phyloP scores from a whole-genome alignment of 2,329 filamentous ascomycete species.

The Stemphylium vesicarium region DNA sequence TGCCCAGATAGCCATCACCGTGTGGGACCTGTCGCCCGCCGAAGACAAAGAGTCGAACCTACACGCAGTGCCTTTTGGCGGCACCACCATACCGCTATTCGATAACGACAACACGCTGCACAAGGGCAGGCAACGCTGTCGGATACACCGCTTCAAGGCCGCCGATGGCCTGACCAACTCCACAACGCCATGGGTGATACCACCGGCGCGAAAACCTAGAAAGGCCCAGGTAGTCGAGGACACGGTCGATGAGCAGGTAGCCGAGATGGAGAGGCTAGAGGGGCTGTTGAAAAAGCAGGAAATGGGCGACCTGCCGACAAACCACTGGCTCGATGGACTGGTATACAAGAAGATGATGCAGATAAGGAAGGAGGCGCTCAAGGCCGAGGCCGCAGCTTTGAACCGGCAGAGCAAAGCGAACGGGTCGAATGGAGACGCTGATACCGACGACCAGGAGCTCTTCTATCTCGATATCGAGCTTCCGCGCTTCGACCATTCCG shows the following conservation, averaged over 20 bases:
- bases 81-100: conserved; percentile 90
- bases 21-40: conserved; percentile 91
- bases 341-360: conserved; percentile 92
- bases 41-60: conserved; percentile 72
- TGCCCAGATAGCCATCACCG: conserved; percentile 85
- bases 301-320: conserved; percentile 91
- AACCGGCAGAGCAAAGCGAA: conserved; percentile 27
- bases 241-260: conserved; percentile 68
- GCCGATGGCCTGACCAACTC: conserved; percentile 86
- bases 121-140: conserved; percentile 91
- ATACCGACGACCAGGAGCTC: conserved; percentile 61
- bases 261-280: conserved; percentile 89
- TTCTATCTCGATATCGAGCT: conserved; percentile 91
- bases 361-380: conserved; percentile 51
- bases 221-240: conserved; percentile 57
- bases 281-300: conserved; percentile 96
- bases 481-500: conserved; percentile 91
- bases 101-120: conserved; percentile 89
- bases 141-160: conserved; percentile 78
- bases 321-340: conserved; percentile 94
- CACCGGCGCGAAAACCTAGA: conserved; percentile 60
- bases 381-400: conserved; percentile 49
- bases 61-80: conserved; percentile 89
- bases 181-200: conserved; percentile 73
- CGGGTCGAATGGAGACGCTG: conserved; percentile 31